Evolutionary conservation across 257 asterid species (phyloP), one percentile per base, ranked within the genome.

Genomic region (Mentha longifolia): DNA sequence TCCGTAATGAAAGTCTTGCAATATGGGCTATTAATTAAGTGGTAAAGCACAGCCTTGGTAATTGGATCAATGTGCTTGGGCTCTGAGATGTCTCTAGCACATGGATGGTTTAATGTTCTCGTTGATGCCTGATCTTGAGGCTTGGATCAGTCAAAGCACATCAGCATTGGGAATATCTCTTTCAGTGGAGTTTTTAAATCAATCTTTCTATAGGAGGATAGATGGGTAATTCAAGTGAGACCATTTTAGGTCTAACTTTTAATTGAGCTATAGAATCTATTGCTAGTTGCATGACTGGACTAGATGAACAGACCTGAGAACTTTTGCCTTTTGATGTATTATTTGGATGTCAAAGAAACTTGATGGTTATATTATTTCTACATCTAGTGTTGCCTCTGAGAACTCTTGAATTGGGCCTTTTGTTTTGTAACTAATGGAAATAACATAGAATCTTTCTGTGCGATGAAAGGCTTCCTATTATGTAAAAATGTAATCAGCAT

Each of bases 381-480:
- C 28, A 30, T 68, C 46, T 57, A 28, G 46, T 25, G n/a, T 30
- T 30, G 30, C 65, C 45, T 43, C 43, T 43, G n/a, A 16, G 50
- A 45, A 45, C 31, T 59, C 50, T 31, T 60, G 37, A 5, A 8
- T 61, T 14, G 45, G 17, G 63, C 63, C 31, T 25, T 19, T 22
- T 35, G 1, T 31, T 47, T 64, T 46, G 15, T 52, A 15, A 62
- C 57, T 52, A 13, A 35, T 37, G 61, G 25, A 22, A 37, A 22
- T 37, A 56, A 76, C 51, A 35, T 33, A 9, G 57, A 56, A 63
- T 56, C 67, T 66, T 79, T 61, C 13, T 41, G n/a, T 71, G 47
- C 61, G 10, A 55, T 56, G 41, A 41, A 39, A 65, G 41, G 15
- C 47, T 37, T 56, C 35, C 69, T 37, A 50, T 35, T 56, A 22